Conservation (phyloP, 345 rosid genomes). For the Eucalyptus shirleyi region DNA sequence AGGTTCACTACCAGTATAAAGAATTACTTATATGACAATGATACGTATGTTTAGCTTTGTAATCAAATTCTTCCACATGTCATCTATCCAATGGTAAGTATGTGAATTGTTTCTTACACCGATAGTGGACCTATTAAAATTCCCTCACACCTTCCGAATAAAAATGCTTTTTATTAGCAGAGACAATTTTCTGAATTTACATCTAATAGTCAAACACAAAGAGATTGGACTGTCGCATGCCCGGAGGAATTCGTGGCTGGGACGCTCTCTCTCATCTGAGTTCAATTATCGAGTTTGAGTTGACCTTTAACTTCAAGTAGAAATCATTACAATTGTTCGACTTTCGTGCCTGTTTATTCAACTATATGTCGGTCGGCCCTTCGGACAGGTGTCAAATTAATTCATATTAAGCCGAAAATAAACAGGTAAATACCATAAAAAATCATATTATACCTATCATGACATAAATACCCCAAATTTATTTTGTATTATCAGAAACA, state of each 20-base stretch:
- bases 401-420: background rate
- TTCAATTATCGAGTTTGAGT: background rate
- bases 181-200: background rate
- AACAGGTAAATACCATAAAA: background rate
- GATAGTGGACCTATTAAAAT: background rate
- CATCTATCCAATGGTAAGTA: background rate
- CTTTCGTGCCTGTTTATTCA: background rate
- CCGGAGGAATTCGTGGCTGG: background rate
- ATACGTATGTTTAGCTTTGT: background rate
- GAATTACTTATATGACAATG: background rate
- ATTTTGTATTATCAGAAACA: accelerated
- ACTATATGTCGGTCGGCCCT: background rate
- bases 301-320: background rate
- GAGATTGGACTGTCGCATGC: background rate
- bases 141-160: background rate
- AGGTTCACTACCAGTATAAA: too few relatives aligned
- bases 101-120: background rate
- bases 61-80: background rate
- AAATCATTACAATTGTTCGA: background rate
- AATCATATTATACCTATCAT: too few relatives aligned
- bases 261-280: background rate
- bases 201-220: background rate
- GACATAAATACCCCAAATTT: too few relatives aligned
- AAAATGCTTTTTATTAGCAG: background rate
- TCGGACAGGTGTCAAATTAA: background rate